phyloP scores from a whole-genome alignment of 768 basidiomycete species.

The Kwoniella pini region DNA sequence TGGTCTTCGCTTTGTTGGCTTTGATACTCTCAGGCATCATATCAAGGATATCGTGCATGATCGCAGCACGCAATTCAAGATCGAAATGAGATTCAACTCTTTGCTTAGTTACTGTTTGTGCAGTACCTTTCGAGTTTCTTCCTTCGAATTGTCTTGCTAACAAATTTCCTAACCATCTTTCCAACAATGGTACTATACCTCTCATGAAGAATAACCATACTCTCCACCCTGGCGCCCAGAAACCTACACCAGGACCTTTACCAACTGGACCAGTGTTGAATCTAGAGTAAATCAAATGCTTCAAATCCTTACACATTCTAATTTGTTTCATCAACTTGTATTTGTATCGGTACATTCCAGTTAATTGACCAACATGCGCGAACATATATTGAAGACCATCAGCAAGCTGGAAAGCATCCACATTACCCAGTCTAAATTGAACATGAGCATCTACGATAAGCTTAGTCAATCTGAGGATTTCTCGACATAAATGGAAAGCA shows the following conservation, averaged over 20 bases:
- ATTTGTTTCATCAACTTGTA: slow-evolving; percentile 99
- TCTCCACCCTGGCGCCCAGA: slow-evolving; percentile 99
- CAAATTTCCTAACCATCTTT: slow-evolving; percentile 96
- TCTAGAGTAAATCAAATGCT: slow-evolving; percentile 66
- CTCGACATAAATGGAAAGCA: slow-evolving; percentile 90
- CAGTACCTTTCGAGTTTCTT: slow-evolving; percentile 85
- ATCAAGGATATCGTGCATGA: slow-evolving; percentile 98
- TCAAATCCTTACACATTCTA: slow-evolving; percentile 98
- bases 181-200: slow-evolving; percentile 94
- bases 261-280: slow-evolving; percentile 99
- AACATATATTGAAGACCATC: slow-evolving; percentile 98
- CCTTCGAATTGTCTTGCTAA: slow-evolving; percentile 99
- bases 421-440: slow-evolving; percentile 96
- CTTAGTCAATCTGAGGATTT: slow-evolving; percentile 95
- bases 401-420: slow-evolving; percentile 98
- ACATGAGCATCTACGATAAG: slow-evolving; percentile 98
- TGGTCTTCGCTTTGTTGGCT: slow-evolving; percentile 96
- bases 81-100: slow-evolving; percentile 99
- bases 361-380: slow-evolving; percentile 93
- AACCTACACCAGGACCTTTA: slow-evolving; percentile 97
- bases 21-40: slow-evolving; percentile 99
- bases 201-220: slow-evolving; percentile 99
- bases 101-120: slow-evolving; percentile 98
- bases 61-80: slow-evolving; percentile 92
- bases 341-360: slow-evolving; percentile 86